Conservation (phyloP, 306 rosid genomes). For the Phaseolus lunatus region DNA sequence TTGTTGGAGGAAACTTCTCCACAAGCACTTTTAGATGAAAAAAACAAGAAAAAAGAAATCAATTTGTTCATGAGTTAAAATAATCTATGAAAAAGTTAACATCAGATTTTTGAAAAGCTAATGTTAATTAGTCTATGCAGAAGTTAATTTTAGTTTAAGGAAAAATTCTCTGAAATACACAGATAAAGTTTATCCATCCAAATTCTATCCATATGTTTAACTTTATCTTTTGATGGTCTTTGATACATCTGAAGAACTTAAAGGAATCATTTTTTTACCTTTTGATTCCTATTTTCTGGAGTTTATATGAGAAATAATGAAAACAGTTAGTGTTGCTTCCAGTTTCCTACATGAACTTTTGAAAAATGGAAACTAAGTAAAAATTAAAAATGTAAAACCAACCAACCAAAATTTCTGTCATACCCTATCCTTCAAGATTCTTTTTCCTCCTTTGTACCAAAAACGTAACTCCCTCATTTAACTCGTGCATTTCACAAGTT, state of each 20-base stretch:
- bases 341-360: not conserved
- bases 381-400: not conserved
- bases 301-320: not conserved
- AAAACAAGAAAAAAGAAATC: no score
- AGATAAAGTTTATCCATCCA: no score
- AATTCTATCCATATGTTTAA: not conserved
- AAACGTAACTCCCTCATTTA: not conserved
- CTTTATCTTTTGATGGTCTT: not conserved
- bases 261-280: not conserved
- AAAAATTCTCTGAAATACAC: no score
- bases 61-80: no score
- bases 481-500: not conserved
- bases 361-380: not conserved
- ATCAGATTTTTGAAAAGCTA: no score
- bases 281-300: not conserved
- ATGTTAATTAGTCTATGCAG: no score
- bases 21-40: no score
- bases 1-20: no score
- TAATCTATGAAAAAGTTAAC: no score
- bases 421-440: not conserved
- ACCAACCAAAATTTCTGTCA: no score
- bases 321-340: not conserved
- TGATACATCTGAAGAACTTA: not conserved
- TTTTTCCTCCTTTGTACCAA: not conserved
- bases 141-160: no score